Percentiles rank a stretch among this genome's conserved stretches.
Evolutionary conservation across 345 rosid genomes (phyloP).

Genomic region (Syzygium aromaticum): DNA sequence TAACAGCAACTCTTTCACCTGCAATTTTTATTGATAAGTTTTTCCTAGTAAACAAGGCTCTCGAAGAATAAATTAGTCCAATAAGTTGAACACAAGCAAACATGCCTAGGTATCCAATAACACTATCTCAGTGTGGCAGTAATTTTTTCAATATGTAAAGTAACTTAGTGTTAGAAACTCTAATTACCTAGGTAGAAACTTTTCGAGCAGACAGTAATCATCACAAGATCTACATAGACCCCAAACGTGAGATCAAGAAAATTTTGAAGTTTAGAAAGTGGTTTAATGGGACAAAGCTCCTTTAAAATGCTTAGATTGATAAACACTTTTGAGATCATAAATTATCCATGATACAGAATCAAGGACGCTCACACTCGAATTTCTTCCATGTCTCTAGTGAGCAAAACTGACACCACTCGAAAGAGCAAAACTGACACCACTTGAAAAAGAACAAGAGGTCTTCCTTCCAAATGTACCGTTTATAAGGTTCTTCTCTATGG

Average conservation of each 20-base stretch:
- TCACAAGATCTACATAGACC: not conserved
- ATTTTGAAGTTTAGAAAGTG: not conserved
- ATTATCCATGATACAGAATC: not conserved
- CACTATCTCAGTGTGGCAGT: not conserved
- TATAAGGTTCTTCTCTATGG: not conserved
- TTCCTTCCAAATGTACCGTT: not conserved
- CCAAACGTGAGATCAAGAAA: not conserved
- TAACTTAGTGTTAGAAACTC: not conserved
- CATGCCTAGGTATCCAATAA: not conserved
- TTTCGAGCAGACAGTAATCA: not conserved
- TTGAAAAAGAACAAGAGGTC: not conserved
- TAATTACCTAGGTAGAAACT: not conserved
- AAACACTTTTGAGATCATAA: not conserved
- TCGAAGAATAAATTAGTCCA: not conserved
- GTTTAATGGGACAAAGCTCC: not conserved
- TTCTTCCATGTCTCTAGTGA: not conserved
- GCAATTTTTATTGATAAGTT: not conserved
- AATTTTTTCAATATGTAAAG: not conserved
- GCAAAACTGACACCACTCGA: not conserved
- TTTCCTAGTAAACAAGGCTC: not conserved
- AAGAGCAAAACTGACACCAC: not conserved
- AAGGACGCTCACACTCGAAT: not conserved
- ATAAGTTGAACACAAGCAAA: not conserved
- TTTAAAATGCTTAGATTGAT: not conserved
- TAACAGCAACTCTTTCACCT: not conserved